Evolutionary conservation across 2,329 filamentous ascomycete species (phyloP), one percentile per base, ranked within the genome.

Genomic region (Arthroderma uncinatum): DNA sequence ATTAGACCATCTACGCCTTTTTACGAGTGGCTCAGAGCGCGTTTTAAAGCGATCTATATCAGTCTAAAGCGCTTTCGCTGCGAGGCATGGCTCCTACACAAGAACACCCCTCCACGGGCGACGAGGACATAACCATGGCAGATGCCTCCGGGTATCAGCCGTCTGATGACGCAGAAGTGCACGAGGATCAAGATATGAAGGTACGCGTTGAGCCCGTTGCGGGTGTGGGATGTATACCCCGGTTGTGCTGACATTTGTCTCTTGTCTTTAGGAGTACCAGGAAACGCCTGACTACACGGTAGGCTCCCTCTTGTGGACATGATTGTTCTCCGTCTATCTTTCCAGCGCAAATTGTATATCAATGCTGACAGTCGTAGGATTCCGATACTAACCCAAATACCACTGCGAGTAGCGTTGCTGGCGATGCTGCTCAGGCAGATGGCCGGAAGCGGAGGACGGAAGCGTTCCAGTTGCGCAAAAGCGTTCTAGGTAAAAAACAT

Each of bases 401-500:
- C 50, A 82, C 80, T 58, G 89, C 87, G 56, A 95, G 89, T 75
- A 96, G 91, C 71, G 83, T 95, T 64, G 84, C 80, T 57, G 92
- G 90, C 56, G 92, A 96, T 64, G 73, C 76, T 44, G 68, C 78
- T 42, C 74, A 76, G 50, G 63, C 70, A 52, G 92, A 97, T 75
- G 90, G 89, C 30, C 85, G 91, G 55, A 94, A 87, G 76, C 84
- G 85, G 68, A 84, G 92, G 65, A 86, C 89, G 57, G 90, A 96
- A 68, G 91, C 86, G 58, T 89, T 90, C 63, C 86, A 94, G 71
- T 79, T 97, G 67, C 86, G 93, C 57, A 88, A 94, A 70, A 95
- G 85, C 71, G 89, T 96, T 61, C 86, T 96, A 66, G 91, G 90
- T 67, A 95, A 89, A 78, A 96, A 98, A 71, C 93, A 96, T 68